Evolutionary conservation across 1,284 basidiomycete genomes (phyloP).

Genomic region (Anthracocystis walkeri): DNA sequence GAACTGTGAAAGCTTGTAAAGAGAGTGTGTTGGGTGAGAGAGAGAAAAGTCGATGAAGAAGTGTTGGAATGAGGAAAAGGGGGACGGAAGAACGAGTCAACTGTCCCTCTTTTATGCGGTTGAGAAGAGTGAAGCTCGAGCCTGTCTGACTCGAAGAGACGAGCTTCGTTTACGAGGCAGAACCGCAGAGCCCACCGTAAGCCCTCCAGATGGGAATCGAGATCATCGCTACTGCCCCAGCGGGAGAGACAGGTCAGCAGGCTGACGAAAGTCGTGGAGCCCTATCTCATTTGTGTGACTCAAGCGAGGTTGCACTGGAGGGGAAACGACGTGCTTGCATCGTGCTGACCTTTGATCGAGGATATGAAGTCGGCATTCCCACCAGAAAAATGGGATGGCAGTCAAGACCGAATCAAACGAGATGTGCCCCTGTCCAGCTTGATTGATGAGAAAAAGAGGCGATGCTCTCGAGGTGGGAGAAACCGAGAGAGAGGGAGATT

Average conservation of each 20-base stretch:
- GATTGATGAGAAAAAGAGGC: not conserved
- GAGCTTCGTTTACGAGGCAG: constrained; percentile 2
- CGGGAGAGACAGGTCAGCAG: not conserved
- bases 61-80: not conserved
- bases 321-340: not conserved
- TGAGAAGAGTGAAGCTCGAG: not conserved
- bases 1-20: not conserved
- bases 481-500: constrained; percentile 8
- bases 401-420: not conserved
- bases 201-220: constrained; percentile 5
- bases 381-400: not conserved
- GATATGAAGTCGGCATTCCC: not conserved
- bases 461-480: constrained; percentile 18
- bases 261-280: constrained; percentile 6
- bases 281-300: constrained; percentile 32
- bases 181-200: constrained; percentile 15
- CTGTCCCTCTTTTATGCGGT: constrained; percentile 16
- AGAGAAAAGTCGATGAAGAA: not conserved
- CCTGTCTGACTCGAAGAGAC: not conserved
- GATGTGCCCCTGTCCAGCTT: constrained; percentile 9
- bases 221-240: constrained; percentile 9
- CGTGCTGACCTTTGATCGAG: constrained; percentile 3
- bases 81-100: not conserved
- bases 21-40: constrained; percentile 6
- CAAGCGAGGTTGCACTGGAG: constrained; percentile 3